phyloP scores from a whole-genome alignment of 345 rosid genomes.

The Salix exigua region DNA sequence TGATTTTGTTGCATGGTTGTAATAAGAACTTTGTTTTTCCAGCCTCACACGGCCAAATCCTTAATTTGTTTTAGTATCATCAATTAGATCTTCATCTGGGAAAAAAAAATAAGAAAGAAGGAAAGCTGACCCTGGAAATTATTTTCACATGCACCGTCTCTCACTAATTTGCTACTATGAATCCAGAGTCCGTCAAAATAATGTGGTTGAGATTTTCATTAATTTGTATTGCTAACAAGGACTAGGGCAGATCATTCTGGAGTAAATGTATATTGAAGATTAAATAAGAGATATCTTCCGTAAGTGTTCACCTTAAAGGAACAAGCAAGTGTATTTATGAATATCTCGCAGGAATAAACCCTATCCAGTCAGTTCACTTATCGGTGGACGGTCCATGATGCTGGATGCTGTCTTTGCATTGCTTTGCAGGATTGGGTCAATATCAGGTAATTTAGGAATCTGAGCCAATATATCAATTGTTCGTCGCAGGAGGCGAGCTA shows the following conservation, averaged over 20 bases:
- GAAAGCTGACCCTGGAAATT: background rate
- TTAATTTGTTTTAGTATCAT: no score
- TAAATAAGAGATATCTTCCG: background rate
- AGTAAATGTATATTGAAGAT: background rate
- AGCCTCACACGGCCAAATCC: no score
- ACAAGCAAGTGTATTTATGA: background rate
- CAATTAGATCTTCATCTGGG: background rate
- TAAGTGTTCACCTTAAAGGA: background rate
- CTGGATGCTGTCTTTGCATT: conserved; percentile 60
- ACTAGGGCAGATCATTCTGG: background rate
- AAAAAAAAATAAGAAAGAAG: fast-evolving
- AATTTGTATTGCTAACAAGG: background rate
- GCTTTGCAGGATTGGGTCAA: conserved; percentile 57
- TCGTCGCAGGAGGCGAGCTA: conserved; percentile 76
- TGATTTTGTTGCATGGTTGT: no score
- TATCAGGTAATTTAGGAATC: conserved; percentile 87
- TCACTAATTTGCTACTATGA: background rate
- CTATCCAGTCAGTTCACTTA: conserved; percentile 85
- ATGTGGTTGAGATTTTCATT: background rate
- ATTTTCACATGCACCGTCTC: background rate
- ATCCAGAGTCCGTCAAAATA: background rate
- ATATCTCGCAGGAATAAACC: background rate
- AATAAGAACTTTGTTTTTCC: no score
- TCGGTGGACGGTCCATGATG: conserved; percentile 91
- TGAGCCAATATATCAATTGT: conserved; percentile 82